Base-by-base conservation (phyloP, 345 rosid species). In the Durio zibethinus region DNA sequence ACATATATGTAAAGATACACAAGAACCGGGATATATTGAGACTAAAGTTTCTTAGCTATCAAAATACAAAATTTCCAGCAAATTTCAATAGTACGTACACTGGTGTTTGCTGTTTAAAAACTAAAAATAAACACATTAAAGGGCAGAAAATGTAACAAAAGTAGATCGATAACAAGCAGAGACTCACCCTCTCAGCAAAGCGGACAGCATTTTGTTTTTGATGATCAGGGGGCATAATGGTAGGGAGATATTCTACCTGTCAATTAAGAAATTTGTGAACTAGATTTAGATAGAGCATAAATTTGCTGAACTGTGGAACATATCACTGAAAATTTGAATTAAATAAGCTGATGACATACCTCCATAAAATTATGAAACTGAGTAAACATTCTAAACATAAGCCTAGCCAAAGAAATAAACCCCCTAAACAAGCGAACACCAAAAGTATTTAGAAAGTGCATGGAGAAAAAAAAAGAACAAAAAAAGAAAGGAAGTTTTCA, bases 291-390 rank as follows among this genome's bases (percentile, higher is more conserved):
- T 2, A 48, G 27, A n/a, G 10, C 15, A 60, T 0, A 81, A 23
- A 42, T 65, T 16, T 29, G 7, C 18, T 18, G 48, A 45, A 65
- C 40, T 42, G 65, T 1, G 52, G 57, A 4, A 65, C 40, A 62
- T 29, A 31, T 64, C 33, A 74, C 8, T 53, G 29, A 80, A 71
- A 36, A 43, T 65, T 47, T 74, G 73, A 42, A 62, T 45, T 33
- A 61, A 59, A 18, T 43, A 47, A 67, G 43, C 38, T 40, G n/a
- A 23, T 62, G 69, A 40, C 38, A 36, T 47, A 96, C 99, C 98
- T 96, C 98, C 94, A 96, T 91, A 77, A 92, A 96, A 84, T 96
- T 96, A 90, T 96, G 99, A 84, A 96, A 93, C 84, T 96, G 99
- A 3, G 94, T 89, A 88, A 96, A 89, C 99, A 96, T 96, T 88